These are phyloP conservation scores for Chrysoporthe puriensis DNA, from an alignment of 2,329 filamentous ascomycete genomes.

Conservation along the genomic window DNA sequence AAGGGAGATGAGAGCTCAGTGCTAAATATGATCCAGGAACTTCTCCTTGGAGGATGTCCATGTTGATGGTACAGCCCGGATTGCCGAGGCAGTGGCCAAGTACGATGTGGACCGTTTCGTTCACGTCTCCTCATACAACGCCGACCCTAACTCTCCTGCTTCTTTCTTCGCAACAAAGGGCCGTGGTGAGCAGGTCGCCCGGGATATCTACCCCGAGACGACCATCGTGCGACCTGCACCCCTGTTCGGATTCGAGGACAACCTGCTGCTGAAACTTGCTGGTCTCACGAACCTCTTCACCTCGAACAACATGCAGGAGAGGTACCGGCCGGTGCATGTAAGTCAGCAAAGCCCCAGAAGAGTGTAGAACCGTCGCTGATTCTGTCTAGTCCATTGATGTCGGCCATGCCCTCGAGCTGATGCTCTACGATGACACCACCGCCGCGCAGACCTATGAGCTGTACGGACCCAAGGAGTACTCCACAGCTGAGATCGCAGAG, in stretches of 20 bases:
- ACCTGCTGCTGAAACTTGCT: conserved; percentile 84
- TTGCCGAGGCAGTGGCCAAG: conserved; percentile 92
- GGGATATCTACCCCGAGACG: conserved; percentile 92
- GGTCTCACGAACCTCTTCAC: conserved; percentile 81
- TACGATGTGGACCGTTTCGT: conserved; percentile 98
- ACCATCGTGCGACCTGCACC: conserved; percentile 94
- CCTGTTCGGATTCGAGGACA: conserved; percentile 94
- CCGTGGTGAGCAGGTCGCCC: conserved; percentile 79
- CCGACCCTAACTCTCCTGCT: conserved; percentile 75
- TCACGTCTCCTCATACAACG: conserved; percentile 95
- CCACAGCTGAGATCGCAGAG: conserved; percentile 81
- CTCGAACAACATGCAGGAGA: conserved; percentile 90
- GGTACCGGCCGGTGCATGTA: conserved; percentile 90
- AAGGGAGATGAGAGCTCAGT: neutral
- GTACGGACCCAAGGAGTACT: conserved; percentile 92
- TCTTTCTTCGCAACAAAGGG: conserved; percentile 94
- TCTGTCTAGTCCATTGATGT: conserved; percentile 75
- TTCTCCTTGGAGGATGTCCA: conserved; percentile 92
- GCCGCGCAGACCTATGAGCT: conserved; percentile 92
- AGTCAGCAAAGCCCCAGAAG: conserved; percentile 32
- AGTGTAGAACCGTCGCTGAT: neutral
- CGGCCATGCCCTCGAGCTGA: conserved; percentile 82
- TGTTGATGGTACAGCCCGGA: conserved; percentile 88
- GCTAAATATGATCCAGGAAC: conserved; percentile 63
- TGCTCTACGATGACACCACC: conserved; percentile 89